Conservation (phyloP, 352 stramenopile genomes). For the Globisporangium emineosum region DNA sequence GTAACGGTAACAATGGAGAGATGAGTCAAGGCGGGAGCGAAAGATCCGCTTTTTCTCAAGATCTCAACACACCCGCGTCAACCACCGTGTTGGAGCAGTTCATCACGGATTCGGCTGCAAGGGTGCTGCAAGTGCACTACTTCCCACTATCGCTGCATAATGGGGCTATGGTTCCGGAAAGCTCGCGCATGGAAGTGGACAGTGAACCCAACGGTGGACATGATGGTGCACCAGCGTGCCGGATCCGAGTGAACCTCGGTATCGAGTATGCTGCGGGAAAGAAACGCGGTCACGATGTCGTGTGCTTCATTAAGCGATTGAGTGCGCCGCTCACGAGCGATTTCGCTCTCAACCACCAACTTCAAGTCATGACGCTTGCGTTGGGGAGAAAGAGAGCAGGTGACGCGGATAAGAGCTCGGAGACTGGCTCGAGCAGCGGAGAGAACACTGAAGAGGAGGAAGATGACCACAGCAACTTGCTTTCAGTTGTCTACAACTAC, state of each 20-base stretch:
- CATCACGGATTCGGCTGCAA: constrained; percentile 47
- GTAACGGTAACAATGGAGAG: constrained; percentile 1
- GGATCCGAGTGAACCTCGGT: constrained; percentile 71
- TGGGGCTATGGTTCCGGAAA: not conserved
- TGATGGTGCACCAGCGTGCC: constrained; percentile 17
- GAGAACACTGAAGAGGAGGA: constrained; percentile 66
- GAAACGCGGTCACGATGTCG: constrained; percentile 63
- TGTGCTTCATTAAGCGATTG: constrained; percentile 87
- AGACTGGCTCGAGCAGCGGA: constrained; percentile 35
- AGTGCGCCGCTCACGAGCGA: constrained; percentile 65
- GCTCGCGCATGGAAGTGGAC: constrained; percentile 14
- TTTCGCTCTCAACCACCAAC: constrained; percentile 71
- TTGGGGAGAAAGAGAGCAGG: constrained; percentile 41
- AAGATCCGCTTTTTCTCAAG: constrained; percentile 31
- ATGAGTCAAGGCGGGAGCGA: not conserved
- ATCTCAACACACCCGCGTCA: constrained; percentile 32
- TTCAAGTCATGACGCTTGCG: constrained; percentile 87
- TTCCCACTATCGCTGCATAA: constrained; percentile 20
- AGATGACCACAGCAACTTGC: constrained; percentile 58
- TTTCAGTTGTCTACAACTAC: constrained; percentile 88
- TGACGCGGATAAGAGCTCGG: constrained; percentile 25
- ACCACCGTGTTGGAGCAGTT: constrained; percentile 69
- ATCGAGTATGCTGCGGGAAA: constrained; percentile 70
- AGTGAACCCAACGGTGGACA: constrained; percentile 27
- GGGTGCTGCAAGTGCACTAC: constrained; percentile 78